Base-by-base conservation (phyloP, 2,329 filamentous ascomycete species). In the Endothia cerciana region DNA sequence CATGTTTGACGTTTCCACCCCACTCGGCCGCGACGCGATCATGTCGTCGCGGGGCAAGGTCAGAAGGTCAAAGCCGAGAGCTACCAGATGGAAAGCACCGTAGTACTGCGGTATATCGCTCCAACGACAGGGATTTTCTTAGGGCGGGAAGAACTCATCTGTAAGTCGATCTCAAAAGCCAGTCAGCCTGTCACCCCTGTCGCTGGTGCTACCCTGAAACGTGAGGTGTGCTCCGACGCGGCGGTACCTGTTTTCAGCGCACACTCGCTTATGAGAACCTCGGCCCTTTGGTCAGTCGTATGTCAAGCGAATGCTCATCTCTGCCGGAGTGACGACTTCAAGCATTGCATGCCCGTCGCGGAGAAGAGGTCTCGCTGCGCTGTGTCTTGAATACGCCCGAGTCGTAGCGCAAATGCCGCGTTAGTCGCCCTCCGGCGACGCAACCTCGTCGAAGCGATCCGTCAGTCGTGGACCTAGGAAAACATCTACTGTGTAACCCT, bases 191-290 rank as follows among this genome's bases (percentile, higher is more conserved):
- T 19, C 30, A 64, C 59, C 66, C 64, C 56, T 68, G 64, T 66
- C 64, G 40, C 56, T 43, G 40, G 57, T 59, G 45, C 25, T 40
- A 66, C 66, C 60, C 66, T 68, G 66, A 68, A 68, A 68, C 66
- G 64, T 60, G 56, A 63, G 55, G 61, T 68, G 55, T 63, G 56
- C 66, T 61, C 66, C 66, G 60, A 36, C 62, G 57, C 57, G 63
- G 65, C 60, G 66, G 66, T 66, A 63, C 63, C 64, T 63, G 51
- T 45, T 47, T 22, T 60, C 33, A 64, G 59, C 22, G 47, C 47
- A 30, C 51, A 59, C 63, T 67, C 49, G 59, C 61, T 63, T 58
- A 40, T 62, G 28, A 28, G n/a, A n/a, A 61, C 49, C 60, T 43
- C 40, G 56, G 56, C 43, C 58, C 47, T 19, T 58, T 59, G 59